phyloP scores from a whole-genome alignment of 805 yeast species.

The Ogataea pignaliae region DNA sequence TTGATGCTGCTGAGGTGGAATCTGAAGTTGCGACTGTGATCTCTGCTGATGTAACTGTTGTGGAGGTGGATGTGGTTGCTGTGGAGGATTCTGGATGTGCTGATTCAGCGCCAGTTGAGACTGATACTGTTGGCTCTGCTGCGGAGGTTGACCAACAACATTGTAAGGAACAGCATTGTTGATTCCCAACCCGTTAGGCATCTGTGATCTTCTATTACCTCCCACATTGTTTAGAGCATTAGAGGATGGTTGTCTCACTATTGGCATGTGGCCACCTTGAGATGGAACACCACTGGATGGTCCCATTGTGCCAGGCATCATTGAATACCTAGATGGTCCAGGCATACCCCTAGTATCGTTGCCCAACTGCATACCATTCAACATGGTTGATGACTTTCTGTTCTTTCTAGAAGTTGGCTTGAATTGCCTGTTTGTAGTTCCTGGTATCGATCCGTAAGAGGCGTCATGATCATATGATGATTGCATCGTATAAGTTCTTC shows the following conservation, averaged over 20 bases:
- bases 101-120: neutral
- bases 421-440: conserved; percentile 25
- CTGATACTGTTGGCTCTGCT: neutral
- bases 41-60: conserved; percentile 6
- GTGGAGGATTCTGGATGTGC: conserved; percentile 1
- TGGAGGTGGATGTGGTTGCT: conserved; percentile 1
- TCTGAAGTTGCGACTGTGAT: neutral
- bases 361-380: conserved; percentile 22
- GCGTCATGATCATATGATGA: conserved; percentile 15
- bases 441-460: conserved; percentile 11
- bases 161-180: conserved; percentile 5
- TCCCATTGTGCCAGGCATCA: conserved; percentile 24
- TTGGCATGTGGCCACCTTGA: conserved; percentile 1
- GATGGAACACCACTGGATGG: conserved; percentile 1
- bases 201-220: conserved; percentile 9
- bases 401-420: conserved; percentile 43
- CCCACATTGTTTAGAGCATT: conserved; percentile 5
- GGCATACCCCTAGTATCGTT: conserved; percentile 28
- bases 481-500: conserved; percentile 10
- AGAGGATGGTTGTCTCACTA: conserved; percentile 18
- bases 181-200: conserved; percentile 19
- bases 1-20: conserved; percentile 1
- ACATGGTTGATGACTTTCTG: conserved; percentile 36
- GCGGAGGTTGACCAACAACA: neutral
- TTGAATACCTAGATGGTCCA: conserved; percentile 25